Evolutionary conservation across 2,329 filamentous ascomycete genomes (phyloP).

Genomic region (Huntiella omanensis): DNA sequence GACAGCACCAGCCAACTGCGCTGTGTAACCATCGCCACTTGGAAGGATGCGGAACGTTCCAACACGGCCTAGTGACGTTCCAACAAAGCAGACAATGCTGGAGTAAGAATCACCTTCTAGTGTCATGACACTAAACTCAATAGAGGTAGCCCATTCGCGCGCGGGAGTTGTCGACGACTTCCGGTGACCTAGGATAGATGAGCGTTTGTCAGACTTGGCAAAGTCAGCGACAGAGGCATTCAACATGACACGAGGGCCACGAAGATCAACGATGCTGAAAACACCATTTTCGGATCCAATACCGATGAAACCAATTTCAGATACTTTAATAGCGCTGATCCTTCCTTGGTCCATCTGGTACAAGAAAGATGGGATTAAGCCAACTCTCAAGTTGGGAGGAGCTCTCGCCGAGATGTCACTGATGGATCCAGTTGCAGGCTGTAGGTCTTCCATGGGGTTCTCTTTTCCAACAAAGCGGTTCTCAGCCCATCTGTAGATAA

Average conservation of each 20-base stretch:
- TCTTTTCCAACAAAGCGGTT: conserved; percentile 57
- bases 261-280: conserved; percentile 67
- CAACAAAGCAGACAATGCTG: conserved; percentile 80
- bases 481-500: conserved; percentile 72
- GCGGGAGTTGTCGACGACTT: conserved; percentile 15
- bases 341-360: conserved; percentile 38
- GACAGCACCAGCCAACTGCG: conserved; percentile 49
- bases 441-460: conserved; percentile 23
- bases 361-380: conserved; percentile 59
- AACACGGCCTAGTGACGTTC: conserved; percentile 67
- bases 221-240: conserved; percentile 55
- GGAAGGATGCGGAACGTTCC: conserved; percentile 84
- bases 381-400: conserved; percentile 58
- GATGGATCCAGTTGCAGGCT: conserved; percentile 47
- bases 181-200: conserved; percentile 34
- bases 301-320: conserved; percentile 84
- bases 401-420: conserved; percentile 55
- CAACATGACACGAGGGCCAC: conserved; percentile 72
- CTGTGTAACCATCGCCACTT: conserved; percentile 51
- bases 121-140: conserved; percentile 88
- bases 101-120: conserved; percentile 90
- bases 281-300: conserved; percentile 70
- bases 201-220: conserved; percentile 54
- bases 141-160: conserved; percentile 57
- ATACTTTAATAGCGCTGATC: conserved; percentile 61